These are phyloP conservation scores for Nakazawaea peltata DNA, from an alignment of 805 yeast species.

Conservation along the genomic window DNA sequence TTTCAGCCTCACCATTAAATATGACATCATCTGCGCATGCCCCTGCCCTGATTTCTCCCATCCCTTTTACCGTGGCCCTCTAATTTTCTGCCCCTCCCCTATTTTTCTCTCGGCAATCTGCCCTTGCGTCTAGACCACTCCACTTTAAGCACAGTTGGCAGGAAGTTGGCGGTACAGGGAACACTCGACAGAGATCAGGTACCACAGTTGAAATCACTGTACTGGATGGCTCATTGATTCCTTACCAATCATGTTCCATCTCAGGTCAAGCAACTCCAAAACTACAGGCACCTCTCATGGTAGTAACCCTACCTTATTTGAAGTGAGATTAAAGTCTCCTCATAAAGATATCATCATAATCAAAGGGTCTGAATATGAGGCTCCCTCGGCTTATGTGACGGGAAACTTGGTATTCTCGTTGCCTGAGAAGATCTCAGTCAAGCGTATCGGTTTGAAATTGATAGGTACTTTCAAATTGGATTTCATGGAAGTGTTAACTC, in stretches of 20 bases:
- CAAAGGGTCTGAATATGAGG: slow-evolving; percentile 36
- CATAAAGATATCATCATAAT: slow-evolving; percentile 34
- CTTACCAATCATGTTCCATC: slow-evolving; percentile 10
- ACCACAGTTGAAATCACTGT: too few relatives aligned
- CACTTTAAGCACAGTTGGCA: too few relatives aligned
- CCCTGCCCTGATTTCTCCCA: too few relatives aligned
- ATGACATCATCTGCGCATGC: too few relatives aligned
- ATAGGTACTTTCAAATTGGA: slow-evolving; percentile 35
- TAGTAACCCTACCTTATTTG: slow-evolving; percentile 7
- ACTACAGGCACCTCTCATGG: background rate
- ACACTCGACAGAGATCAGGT: too few relatives aligned
- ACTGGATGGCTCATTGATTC: too few relatives aligned
- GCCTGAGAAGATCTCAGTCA: slow-evolving; percentile 33
- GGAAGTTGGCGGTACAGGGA: too few relatives aligned
- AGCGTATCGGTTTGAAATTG: slow-evolving; percentile 28
- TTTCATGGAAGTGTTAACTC: slow-evolving; percentile 26
- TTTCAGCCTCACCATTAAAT: too few relatives aligned
- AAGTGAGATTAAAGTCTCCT: slow-evolving; percentile 16
- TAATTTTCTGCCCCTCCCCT: too few relatives aligned
- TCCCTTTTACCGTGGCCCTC: too few relatives aligned
- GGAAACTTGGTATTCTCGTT: slow-evolving; percentile 41
- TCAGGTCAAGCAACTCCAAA: slow-evolving; percentile 1
- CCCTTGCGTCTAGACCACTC: too few relatives aligned
- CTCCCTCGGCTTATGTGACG: slow-evolving; percentile 31
- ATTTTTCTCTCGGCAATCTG: too few relatives aligned